These are phyloP conservation scores for Psilocybe cubensis DNA, from an alignment of 768 basidiomycete genomes.

Conservation along the genomic window DNA sequence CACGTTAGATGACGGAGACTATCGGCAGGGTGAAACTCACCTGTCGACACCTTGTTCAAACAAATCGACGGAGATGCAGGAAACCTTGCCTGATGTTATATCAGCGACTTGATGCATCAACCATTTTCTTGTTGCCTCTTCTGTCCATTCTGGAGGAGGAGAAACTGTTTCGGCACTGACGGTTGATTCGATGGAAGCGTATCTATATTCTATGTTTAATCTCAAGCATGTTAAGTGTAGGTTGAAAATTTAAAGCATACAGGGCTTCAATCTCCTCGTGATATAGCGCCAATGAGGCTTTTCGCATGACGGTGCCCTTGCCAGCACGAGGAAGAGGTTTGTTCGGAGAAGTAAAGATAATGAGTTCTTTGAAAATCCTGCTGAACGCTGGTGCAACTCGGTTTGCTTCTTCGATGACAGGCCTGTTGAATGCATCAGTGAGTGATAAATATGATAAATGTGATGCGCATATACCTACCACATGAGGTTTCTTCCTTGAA, in stretches of 20 bases:
- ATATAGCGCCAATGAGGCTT: constrained; percentile 46
- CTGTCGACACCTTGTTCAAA: constrained; percentile 28
- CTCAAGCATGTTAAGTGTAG: background rate
- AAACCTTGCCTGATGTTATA: constrained; percentile 6
- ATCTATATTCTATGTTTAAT: constrained; percentile 6
- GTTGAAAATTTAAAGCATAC: constrained; percentile 30
- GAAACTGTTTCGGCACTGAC: constrained; percentile 8
- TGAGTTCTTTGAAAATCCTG: constrained; percentile 57
- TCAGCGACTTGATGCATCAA: constrained; percentile 22
- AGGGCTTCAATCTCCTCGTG: constrained; percentile 48
- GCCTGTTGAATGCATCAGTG: constrained; percentile 26
- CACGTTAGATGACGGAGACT: background rate
- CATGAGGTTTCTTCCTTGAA: constrained; percentile 37
- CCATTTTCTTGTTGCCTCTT: constrained; percentile 18
- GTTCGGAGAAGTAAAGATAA: constrained; percentile 40
- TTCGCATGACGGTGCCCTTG: constrained; percentile 53
- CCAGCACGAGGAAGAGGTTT: constrained; percentile 47
- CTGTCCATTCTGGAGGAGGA: constrained; percentile 20
- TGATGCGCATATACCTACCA: constrained; percentile 29
- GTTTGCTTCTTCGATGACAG: constrained; percentile 47
- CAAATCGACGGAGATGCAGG: constrained; percentile 16
- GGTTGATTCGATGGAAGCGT: constrained; percentile 20
- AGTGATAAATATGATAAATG: background rate
- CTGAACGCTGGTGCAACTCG: constrained; percentile 44
- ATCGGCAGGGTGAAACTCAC: background rate